A percentile compares a stretch with the other conserved stretches of the same genome.
These are phyloP conservation scores for Agaricus subrufescens DNA, from an alignment of 768 basidiomycete genomes.

Conservation along the genomic window DNA sequence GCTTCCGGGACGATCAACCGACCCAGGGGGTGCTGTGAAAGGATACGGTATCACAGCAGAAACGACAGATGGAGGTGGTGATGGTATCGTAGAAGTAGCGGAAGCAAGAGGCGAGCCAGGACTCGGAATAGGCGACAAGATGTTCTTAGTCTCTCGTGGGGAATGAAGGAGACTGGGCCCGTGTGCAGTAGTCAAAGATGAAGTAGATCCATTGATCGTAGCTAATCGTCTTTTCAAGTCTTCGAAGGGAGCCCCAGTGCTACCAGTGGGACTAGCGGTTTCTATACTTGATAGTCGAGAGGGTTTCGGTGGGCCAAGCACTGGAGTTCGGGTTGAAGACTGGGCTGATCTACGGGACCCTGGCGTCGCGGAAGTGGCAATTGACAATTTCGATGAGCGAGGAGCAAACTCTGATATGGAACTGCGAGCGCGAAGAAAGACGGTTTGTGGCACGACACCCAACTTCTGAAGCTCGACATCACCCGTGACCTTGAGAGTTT, in stretches of 20 bases:
- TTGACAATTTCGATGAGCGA: constrained; percentile 34
- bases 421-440: constrained; percentile 69
- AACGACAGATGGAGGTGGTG: constrained; percentile 17
- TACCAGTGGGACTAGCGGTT: constrained; percentile 18
- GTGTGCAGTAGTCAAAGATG: constrained; percentile 47
- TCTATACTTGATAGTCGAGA: constrained; percentile 48
- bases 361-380: constrained; percentile 17
- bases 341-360: constrained; percentile 4
- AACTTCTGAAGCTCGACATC: constrained; percentile 83
- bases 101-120: constrained; percentile 34
- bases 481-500: constrained; percentile 56
- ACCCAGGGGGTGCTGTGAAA: constrained; percentile 18
- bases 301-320: constrained; percentile 45
- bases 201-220: constrained; percentile 67
- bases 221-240: constrained; percentile 75
- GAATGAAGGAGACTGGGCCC: constrained; percentile 14
- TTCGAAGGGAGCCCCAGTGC: constrained; percentile 60
- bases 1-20: constrained; percentile 61
- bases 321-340: constrained; percentile 30
- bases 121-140: constrained; percentile 5
- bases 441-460: constrained; percentile 85
- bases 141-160: constrained; percentile 8
- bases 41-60: constrained; percentile 20
- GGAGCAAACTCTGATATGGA: constrained; percentile 26
- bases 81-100: constrained; percentile 30